Conservation (phyloP, 2,329 filamentous ascomycete species). For the Paecilomyces dactylethromorphus region DNA sequence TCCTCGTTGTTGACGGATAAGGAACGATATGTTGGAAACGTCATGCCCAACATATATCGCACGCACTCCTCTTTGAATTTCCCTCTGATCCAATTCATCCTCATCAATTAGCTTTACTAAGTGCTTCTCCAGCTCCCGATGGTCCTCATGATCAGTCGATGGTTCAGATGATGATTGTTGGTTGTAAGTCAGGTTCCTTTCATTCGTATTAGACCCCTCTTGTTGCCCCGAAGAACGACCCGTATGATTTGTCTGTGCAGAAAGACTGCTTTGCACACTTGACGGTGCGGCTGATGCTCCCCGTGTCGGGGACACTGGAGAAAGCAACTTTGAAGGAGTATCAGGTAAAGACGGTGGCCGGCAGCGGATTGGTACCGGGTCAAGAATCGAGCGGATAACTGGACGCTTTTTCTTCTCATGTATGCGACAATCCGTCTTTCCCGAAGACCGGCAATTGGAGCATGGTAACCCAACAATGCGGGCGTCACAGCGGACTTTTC, state of each 20-base stretch:
- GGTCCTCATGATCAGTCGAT: slow-evolving; percentile 32
- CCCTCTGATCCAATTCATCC: slow-evolving; percentile 38
- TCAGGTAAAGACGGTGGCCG: slow-evolving; percentile 24
- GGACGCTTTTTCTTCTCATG: slow-evolving; percentile 47
- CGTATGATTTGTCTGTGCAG: background rate
- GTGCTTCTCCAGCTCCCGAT: slow-evolving; percentile 38
- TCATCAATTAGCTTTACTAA: slow-evolving; percentile 47
- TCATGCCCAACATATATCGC: slow-evolving; percentile 52
- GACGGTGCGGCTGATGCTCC: background rate
- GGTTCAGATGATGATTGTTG: slow-evolving; percentile 20
- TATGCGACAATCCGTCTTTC: slow-evolving; percentile 38
- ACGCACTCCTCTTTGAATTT: slow-evolving; percentile 43
- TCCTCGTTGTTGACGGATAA: slow-evolving; percentile 45
- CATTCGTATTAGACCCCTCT: slow-evolving; percentile 8
- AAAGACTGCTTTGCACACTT: background rate
- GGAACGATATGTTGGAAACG: slow-evolving; percentile 50
- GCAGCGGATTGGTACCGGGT: slow-evolving; percentile 42
- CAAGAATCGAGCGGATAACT: slow-evolving; percentile 32
- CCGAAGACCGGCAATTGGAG: slow-evolving; percentile 41
- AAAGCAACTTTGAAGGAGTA: slow-evolving; percentile 5
- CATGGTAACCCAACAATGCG: slow-evolving; percentile 42
- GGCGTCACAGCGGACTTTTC: slow-evolving; percentile 48
- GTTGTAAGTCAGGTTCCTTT: slow-evolving; percentile 14
- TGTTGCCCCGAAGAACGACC: background rate
- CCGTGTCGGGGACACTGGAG: background rate